phyloP scores from a whole-genome alignment of 2,329 filamentous ascomycete species.

The Epichloe uncinata region DNA sequence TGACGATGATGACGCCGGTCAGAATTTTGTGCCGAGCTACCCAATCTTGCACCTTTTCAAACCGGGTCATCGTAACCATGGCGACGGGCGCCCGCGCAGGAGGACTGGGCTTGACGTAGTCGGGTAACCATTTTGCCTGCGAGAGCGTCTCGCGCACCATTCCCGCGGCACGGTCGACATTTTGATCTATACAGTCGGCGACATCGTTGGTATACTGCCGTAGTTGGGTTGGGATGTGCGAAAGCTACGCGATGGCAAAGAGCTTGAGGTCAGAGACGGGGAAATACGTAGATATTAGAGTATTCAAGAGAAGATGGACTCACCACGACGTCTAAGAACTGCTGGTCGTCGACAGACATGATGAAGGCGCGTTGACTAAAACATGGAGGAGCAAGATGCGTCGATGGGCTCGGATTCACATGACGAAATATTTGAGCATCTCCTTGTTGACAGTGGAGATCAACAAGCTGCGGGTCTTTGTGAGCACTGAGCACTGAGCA shows the following conservation, averaged over 20 bases:
- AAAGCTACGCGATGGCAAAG: conserved; percentile 26
- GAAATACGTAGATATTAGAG: neutral
- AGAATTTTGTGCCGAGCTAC: conserved; percentile 57
- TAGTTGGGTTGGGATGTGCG: conserved; percentile 47
- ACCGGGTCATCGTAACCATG: conserved; percentile 20
- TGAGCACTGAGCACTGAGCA: neutral
- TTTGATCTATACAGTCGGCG: conserved; percentile 66
- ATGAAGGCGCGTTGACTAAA: conserved; percentile 15
- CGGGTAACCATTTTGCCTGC: conserved; percentile 58
- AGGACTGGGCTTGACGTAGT: conserved; percentile 48
- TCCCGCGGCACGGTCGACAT: conserved; percentile 64
- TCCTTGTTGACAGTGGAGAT: conserved; percentile 3
- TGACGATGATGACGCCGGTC: conserved; percentile 56
- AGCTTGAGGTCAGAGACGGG: conserved; percentile 1
- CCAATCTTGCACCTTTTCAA: conserved; percentile 56
- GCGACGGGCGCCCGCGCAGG: conserved; percentile 24
- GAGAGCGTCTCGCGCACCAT: conserved; percentile 57
- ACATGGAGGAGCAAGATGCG: neutral
- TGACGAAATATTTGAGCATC: conserved; percentile 3
- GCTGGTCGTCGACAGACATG: conserved; percentile 71
- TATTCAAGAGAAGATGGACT: conserved; percentile 18
- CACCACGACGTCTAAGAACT: conserved; percentile 59
- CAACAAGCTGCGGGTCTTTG: neutral
- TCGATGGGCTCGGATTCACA: conserved; percentile 2
- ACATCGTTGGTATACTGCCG: conserved; percentile 57